These are phyloP conservation scores for Lavandula angustifolia DNA, from an alignment of 257 asterid genomes.

Conservation along the genomic window DNA sequence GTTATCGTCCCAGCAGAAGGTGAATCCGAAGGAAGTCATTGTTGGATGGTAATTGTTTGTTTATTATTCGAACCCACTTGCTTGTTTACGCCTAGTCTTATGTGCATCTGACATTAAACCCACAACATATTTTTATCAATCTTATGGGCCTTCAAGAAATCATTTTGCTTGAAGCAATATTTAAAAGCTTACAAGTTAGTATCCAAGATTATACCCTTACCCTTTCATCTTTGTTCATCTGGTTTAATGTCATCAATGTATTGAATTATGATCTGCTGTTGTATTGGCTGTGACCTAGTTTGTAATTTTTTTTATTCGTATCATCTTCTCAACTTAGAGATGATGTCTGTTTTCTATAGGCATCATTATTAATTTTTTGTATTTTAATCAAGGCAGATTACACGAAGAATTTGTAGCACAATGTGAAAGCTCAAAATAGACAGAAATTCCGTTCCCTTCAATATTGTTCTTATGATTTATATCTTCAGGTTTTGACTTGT, in stretches of 20 bases:
- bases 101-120: background rate
- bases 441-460: background rate
- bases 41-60: slow-evolving; percentile 80
- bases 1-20: slow-evolving; percentile 89
- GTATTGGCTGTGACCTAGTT: background rate
- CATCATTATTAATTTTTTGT: background rate
- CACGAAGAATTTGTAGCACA: too few species aligned
- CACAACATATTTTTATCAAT: slow-evolving; percentile 1
- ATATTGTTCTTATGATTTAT: background rate
- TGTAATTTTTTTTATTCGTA: background rate
- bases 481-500: background rate
- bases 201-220: background rate
- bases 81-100: slow-evolving; percentile 4
- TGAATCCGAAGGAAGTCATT: slow-evolving; percentile 91
- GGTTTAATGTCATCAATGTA: background rate
- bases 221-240: background rate
- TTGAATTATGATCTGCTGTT: background rate
- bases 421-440: background rate
- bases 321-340: background rate
- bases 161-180: slow-evolving; percentile 7
- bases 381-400: background rate
- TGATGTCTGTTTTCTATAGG: background rate
- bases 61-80: background rate
- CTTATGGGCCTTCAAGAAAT: background rate
- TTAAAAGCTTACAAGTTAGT: background rate